phyloP scores from a whole-genome alignment of 2,329 filamentous ascomycete genomes.

The Gaeumannomyces sp. region DNA sequence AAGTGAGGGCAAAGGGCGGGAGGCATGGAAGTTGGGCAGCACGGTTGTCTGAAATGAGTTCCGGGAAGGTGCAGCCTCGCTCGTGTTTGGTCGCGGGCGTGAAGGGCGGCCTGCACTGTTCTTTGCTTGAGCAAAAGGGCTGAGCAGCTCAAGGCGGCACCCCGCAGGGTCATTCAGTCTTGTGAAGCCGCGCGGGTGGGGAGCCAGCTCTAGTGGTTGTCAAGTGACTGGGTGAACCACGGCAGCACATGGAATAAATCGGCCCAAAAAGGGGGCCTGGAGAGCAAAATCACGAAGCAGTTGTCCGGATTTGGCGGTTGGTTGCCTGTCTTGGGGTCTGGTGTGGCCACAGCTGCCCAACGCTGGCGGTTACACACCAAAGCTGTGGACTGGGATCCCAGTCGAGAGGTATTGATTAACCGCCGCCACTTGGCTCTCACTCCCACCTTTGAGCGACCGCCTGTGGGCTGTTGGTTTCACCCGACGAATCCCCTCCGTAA shows the following conservation, averaged over 20 bases:
- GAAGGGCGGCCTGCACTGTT: background rate
- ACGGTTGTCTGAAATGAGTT: background rate
- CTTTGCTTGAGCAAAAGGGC: background rate
- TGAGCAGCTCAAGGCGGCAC: background rate
- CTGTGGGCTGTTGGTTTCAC: background rate
- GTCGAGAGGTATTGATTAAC: background rate
- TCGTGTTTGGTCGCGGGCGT: background rate
- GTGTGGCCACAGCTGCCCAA: background rate
- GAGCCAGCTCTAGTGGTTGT: background rate
- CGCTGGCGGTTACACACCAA: background rate
- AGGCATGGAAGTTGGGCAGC: background rate
- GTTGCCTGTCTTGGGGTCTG: background rate
- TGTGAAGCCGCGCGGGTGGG: background rate
- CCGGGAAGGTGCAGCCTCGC: background rate
- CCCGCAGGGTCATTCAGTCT: background rate
- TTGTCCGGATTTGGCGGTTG: background rate
- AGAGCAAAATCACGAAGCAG: background rate
- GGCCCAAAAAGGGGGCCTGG: no score
- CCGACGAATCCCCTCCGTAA: background rate
- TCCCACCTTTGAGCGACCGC: background rate
- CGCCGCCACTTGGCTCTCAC: no score
- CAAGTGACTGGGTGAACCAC: background rate
- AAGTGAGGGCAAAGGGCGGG: background rate
- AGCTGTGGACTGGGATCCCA: no score
- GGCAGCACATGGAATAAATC: background rate